These are phyloP conservation scores for Penicillium antarcticum DNA, from an alignment of 495 filamentous ascomycete genomes.

Conservation along the genomic window DNA sequence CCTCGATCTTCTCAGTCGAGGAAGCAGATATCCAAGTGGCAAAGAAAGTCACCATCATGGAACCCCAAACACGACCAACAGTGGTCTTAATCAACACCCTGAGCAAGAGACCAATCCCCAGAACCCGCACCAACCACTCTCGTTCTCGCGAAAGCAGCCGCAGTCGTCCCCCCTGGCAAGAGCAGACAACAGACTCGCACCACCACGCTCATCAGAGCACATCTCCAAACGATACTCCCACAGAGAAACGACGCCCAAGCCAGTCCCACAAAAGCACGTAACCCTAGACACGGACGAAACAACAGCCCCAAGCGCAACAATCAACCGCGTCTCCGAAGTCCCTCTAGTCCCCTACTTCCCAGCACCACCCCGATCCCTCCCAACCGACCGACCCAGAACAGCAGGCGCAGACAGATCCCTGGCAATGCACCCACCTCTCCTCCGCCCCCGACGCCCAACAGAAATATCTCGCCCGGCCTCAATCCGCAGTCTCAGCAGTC, in stretches of 20 bases:
- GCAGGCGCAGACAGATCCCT: slow-evolving; percentile 19
- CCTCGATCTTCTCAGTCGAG: slow-evolving; percentile 33
- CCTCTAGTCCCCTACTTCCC: slow-evolving; percentile 22
- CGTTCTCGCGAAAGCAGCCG: slow-evolving; percentile 19
- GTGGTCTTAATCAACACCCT: slow-evolving; percentile 38
- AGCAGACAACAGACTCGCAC: slow-evolving; percentile 10
- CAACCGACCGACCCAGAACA: slow-evolving; percentile 22
- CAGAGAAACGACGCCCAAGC: neutral
- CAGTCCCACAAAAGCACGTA: neutral
- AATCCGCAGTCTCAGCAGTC: slow-evolving; percentile 28
- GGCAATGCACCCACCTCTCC: slow-evolving; percentile 8
- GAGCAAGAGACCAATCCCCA: slow-evolving; percentile 10
- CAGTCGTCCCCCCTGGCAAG: slow-evolving; percentile 12
- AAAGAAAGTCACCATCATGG: slow-evolving; percentile 33
- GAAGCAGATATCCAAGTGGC: slow-evolving; percentile 36
- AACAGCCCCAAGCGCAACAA: slow-evolving; percentile 14
- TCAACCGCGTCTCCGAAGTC: slow-evolving; percentile 25
- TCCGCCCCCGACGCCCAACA: slow-evolving; percentile 15
- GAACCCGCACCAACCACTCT: slow-evolving; percentile 5
- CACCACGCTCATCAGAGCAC: slow-evolving; percentile 5
- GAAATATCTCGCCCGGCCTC: slow-evolving; percentile 22
- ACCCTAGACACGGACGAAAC: neutral
- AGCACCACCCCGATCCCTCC: slow-evolving; percentile 9
- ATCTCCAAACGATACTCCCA: neutral
- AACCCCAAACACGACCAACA: slow-evolving; percentile 33